Base-by-base conservation (phyloP, 2,329 filamentous ascomycete genomes). In the Alternaria gaisen region DNA sequence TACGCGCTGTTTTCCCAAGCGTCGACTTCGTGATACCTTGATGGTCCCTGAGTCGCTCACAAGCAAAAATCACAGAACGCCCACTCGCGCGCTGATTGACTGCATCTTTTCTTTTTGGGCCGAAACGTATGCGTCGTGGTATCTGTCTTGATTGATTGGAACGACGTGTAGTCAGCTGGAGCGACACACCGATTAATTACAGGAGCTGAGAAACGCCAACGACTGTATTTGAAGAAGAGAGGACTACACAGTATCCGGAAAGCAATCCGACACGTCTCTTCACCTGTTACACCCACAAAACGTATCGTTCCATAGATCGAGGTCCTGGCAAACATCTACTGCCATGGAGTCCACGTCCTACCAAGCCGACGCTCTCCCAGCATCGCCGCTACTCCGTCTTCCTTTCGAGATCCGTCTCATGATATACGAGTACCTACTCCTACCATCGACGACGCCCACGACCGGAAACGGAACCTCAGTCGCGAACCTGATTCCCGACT, bases 381-480 rank as follows among this genome's bases (percentile, higher is more conserved):
- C 65, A 14, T 77, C 77, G 43, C 75, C 73, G 3, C 77, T 83
- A 36, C 72, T 83, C n/a, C 77, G 78, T 8, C 71, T 84, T 5
- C 82, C 82, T 3, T 69, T 79, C 5, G 82, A 84, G 65, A 78
- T 84, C 43, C 75, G 82, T 6, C 74, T 84, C 5, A 79, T 81
- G 56, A 83, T 84, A 56, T 84, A 83, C 65, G 74, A 77, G 65
- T 60, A 75, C 56, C 75, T 83, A 4, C 74, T 84, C 20, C 67
- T 80, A 10, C 80, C 82, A 9, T 78, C 78, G 7, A 66, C 55
- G 59, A 76, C 55, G 10, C 77, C 75, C 5, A 72, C 73, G 3
- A 73, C 72, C 16, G 59, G 65, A 14, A 64, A 65, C 40, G 62
- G 74, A 8, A 72, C 71, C 4, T 74, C 74, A 5, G 75, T 78